Evolutionary conservation across 2,329 filamentous ascomycete genomes (phyloP).

Genomic region (Cyphellophora attinorum): DNA sequence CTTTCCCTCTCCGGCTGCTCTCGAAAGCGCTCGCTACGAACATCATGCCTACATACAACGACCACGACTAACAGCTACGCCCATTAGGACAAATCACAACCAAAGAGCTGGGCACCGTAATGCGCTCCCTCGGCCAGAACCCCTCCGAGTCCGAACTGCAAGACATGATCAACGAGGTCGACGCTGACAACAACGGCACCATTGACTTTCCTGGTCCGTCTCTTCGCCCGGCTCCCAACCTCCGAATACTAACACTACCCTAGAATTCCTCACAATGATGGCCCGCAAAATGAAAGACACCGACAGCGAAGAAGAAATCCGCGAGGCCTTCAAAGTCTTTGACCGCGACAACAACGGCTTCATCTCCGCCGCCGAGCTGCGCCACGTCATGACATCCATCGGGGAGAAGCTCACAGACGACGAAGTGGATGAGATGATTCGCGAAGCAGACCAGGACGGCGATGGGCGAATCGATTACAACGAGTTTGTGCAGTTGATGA

Average conservation of each 20-base stretch:
- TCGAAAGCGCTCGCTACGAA: too few relatives aligned
- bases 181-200: slow-evolving; percentile 85
- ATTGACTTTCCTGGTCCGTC: slow-evolving; percentile 81
- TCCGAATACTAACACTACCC: slow-evolving; percentile 4
- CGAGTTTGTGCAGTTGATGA: slow-evolving; percentile 90
- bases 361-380: slow-evolving; percentile 78
- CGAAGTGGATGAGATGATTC: slow-evolving; percentile 89
- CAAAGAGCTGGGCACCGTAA: slow-evolving; percentile 82
- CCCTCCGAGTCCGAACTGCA: slow-evolving; percentile 82
- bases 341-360: slow-evolving; percentile 88
- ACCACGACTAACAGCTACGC: too few relatives aligned
- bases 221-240: neutral
- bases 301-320: slow-evolving; percentile 82
- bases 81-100: slow-evolving; percentile 88
- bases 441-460: slow-evolving; percentile 81
- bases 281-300: slow-evolving; percentile 91
- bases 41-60: too few relatives aligned
- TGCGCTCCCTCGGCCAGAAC: slow-evolving; percentile 84
- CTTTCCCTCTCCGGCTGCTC: slow-evolving; percentile 3
- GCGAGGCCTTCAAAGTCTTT: slow-evolving; percentile 83
- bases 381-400: slow-evolving; percentile 86
- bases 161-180: slow-evolving; percentile 92
- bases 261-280: slow-evolving; percentile 91
- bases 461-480: slow-evolving; percentile 87
- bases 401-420: slow-evolving; percentile 86